phyloP scores from a whole-genome alignment of 345 rosid species.

The Eutrema heterophyllum region DNA sequence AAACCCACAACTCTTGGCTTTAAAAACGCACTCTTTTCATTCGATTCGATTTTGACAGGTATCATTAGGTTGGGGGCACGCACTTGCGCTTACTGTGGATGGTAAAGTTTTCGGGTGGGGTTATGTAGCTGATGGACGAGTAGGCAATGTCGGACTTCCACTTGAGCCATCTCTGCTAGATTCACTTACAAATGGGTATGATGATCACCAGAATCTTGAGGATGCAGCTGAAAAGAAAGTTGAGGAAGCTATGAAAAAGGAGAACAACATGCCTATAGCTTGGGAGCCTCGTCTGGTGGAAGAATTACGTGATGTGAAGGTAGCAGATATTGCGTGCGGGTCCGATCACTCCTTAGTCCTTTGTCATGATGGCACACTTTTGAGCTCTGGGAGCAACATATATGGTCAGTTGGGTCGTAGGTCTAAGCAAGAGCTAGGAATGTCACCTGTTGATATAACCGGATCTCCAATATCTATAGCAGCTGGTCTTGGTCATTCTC shows the following conservation, averaged over 20 bases:
- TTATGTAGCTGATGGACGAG: constrained; percentile 82
- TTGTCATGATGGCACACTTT: constrained; percentile 53
- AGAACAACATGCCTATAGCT: constrained; percentile 70
- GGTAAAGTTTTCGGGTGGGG: constrained; percentile 91
- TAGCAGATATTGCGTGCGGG: constrained; percentile 68
- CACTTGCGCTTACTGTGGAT: constrained; percentile 64
- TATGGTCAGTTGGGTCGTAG: constrained; percentile 80
- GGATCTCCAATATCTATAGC: constrained; percentile 40
- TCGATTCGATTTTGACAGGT: constrained; percentile 43
- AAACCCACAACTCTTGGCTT: neutral
- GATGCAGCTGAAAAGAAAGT: constrained; percentile 59
- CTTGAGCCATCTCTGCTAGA: constrained; percentile 55
- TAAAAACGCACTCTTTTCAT: neutral
- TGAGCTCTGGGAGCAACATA: constrained; percentile 74
- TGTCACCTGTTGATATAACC: constrained; percentile 50
- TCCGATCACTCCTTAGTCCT: constrained; percentile 86
- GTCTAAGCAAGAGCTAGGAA: constrained; percentile 49
- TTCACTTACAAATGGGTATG: constrained; percentile 23
- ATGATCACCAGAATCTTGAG: constrained; percentile 28
- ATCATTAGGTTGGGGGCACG: constrained; percentile 95
- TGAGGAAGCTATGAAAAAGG: constrained; percentile 67
- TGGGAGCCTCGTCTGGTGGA: constrained; percentile 81
- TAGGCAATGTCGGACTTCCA: constrained; percentile 54
- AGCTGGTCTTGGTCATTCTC: constrained; percentile 91
- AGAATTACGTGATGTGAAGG: constrained; percentile 47